A percentile compares a stretch with the other conserved stretches of the same genome.
Conservation (phyloP, 495 filamentous ascomycete genomes). For the Penicillium turbatum region DNA sequence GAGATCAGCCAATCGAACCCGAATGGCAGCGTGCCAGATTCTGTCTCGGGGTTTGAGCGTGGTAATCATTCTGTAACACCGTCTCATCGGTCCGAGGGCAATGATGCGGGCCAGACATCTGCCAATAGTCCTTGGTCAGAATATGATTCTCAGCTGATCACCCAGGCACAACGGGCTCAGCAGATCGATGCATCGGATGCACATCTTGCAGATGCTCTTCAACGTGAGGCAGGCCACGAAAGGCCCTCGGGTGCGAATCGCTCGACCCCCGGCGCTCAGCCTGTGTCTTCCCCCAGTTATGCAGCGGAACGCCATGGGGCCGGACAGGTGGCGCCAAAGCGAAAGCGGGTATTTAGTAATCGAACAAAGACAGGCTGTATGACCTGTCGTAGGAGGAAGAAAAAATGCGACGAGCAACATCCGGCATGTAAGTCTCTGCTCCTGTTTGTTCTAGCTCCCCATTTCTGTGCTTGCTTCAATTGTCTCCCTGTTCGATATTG, state of each 20-base stretch:
- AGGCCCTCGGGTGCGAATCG: conserved; percentile 30
- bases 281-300: conserved; percentile 35
- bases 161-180: conserved; percentile 42
- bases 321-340: conserved; percentile 67
- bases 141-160: conserved; percentile 40
- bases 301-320: conserved; percentile 35
- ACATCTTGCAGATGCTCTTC: conserved; percentile 47
- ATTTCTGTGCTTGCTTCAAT: background rate
- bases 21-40: conserved; percentile 19
- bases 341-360: conserved; percentile 91
- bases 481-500: no score
- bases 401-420: conserved; percentile 96
- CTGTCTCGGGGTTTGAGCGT: conserved; percentile 25
- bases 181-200: conserved; percentile 50
- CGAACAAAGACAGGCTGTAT: conserved; percentile 96
- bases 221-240: conserved; percentile 45
- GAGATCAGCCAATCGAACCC: conserved; percentile 12
- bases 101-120: conserved; percentile 29
- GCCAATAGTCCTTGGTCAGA: conserved; percentile 38
- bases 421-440: conserved; percentile 70
- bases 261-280: conserved; percentile 30
- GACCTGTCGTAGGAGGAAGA: conserved; percentile 91
- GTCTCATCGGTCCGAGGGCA: conserved; percentile 29
- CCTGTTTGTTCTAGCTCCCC: background rate
- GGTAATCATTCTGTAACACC: conserved; percentile 23